Conservation (phyloP, 2,329 filamentous ascomycete species). For the Teratosphaeriaceae sp. region DNA sequence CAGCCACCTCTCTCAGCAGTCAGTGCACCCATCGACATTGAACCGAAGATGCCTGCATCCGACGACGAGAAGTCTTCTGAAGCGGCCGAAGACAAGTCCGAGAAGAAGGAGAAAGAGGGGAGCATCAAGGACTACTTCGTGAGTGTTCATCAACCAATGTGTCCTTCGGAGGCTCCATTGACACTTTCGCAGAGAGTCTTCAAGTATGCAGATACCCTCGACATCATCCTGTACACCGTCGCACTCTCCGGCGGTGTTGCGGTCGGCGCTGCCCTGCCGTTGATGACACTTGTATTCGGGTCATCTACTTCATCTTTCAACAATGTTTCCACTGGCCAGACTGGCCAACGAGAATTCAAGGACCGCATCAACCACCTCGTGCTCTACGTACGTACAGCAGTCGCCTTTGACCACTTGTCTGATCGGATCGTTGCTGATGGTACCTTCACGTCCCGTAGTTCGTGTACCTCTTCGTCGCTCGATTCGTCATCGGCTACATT, state of each 20-base stretch:
- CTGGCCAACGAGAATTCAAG: constrained; percentile 14
- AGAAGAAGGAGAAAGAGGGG: constrained; percentile 1
- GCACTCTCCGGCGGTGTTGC: constrained; percentile 32
- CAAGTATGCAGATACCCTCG: constrained; percentile 23
- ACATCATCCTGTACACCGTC: constrained; percentile 23
- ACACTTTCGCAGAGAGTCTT: constrained; percentile 22
- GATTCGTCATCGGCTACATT: constrained; percentile 57
- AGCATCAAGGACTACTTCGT: constrained; percentile 4
- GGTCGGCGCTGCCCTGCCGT: constrained; percentile 39
- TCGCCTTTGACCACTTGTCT: too few species aligned
- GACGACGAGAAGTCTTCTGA: background rate
- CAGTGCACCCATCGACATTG: background rate
- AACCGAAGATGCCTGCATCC: background rate
- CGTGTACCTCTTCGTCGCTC: constrained; percentile 62
- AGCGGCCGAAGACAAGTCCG: background rate
- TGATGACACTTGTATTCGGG: constrained; percentile 48
- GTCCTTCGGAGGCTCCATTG: too few species aligned
- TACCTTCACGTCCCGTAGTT: too few species aligned
- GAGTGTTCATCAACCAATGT: background rate
- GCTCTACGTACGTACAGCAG: too few species aligned
- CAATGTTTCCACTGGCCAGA: constrained; percentile 27
- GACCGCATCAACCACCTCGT: constrained; percentile 31
- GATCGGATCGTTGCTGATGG: too few species aligned
- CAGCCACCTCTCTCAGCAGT: background rate
- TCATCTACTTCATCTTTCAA: constrained; percentile 43